These are phyloP conservation scores for Moesziomyces sp. DNA, from an alignment of 1,284 basidiomycete species.

Conservation along the genomic window DNA sequence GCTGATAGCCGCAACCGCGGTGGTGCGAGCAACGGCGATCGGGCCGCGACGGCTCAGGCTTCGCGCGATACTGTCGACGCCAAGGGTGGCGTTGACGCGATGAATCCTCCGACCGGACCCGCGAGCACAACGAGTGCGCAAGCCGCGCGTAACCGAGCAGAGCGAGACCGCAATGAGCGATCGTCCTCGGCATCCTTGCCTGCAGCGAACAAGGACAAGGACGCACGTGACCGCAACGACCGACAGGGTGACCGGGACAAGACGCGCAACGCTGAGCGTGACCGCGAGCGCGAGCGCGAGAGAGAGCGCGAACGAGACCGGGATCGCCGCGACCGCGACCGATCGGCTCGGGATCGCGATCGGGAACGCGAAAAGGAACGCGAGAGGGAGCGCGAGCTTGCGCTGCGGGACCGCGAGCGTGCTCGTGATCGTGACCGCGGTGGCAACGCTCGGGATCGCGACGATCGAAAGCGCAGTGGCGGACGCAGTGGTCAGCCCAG, in stretches of 20 bases:
- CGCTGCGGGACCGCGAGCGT: constrained; percentile 7
- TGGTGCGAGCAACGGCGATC: constrained; percentile 8
- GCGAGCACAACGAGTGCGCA: constrained; percentile 22
- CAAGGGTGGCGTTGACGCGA: constrained; percentile 8
- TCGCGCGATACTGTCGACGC: constrained; percentile 12
- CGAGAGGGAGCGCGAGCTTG: constrained; percentile 2
- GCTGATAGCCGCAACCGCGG: constrained; percentile 12
- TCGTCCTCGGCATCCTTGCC: constrained; percentile 14
- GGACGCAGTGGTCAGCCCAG: constrained; percentile 28
- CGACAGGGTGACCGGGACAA: constrained; percentile 24
- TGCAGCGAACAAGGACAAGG: constrained; percentile 18
- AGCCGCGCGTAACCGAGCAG: constrained; percentile 23
- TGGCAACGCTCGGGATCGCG: constrained; percentile 3
- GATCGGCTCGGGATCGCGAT: constrained; percentile 19
- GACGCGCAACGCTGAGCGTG: constrained; percentile 20
- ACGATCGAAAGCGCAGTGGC: constrained; percentile 12
- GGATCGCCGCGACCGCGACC: constrained; percentile 21
- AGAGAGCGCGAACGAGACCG: constrained; percentile 16
- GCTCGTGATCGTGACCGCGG: constrained; percentile 13
- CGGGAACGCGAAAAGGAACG: constrained; percentile 23
- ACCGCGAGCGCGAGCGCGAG: constrained; percentile 27
- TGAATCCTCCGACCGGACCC: constrained; percentile 32
- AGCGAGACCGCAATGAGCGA: constrained; percentile 20
- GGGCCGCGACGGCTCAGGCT: constrained; percentile 8
- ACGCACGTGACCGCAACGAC: constrained; percentile 26